Evolutionary conservation across 495 filamentous ascomycete species (phyloP).

Genomic region (Hypoxylon fragiforme): DNA sequence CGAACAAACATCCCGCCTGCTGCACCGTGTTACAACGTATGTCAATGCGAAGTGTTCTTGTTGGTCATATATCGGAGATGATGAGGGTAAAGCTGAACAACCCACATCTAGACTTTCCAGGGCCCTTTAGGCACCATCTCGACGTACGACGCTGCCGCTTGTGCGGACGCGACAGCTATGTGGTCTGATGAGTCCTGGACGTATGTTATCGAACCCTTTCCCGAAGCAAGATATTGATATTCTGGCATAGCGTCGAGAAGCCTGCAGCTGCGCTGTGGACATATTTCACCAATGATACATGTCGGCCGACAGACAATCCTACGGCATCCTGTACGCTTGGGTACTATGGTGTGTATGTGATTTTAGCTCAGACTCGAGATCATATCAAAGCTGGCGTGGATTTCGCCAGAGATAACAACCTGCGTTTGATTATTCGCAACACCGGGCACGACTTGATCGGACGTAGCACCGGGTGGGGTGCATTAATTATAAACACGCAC

Average conservation of each 20-base stretch:
- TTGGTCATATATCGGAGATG: background rate
- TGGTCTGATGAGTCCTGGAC: constrained; percentile 44
- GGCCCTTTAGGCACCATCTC: constrained; percentile 44
- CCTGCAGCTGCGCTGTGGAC: constrained; percentile 50
- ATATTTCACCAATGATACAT: constrained; percentile 53
- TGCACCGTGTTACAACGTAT: constrained; percentile 45
- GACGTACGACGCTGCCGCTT: constrained; percentile 45
- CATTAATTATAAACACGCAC: constrained; percentile 67
- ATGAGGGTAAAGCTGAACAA: constrained; percentile 1
- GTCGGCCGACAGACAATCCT: constrained; percentile 54
- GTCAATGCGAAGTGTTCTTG: background rate
- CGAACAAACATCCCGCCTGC: constrained; percentile 43
- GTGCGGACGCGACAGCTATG: constrained; percentile 38
- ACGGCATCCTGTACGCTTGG: constrained; percentile 58
- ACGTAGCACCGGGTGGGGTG: constrained; percentile 60
- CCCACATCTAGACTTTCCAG: constrained; percentile 32
- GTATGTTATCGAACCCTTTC: constrained; percentile 29
- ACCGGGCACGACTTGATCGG: constrained; percentile 65
- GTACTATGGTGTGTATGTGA: constrained; percentile 59
- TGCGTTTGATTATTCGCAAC: constrained; percentile 67
- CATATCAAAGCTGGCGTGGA: constrained; percentile 56
- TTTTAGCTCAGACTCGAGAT: constrained; percentile 47
- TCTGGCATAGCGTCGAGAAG: constrained; percentile 37
- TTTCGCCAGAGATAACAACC: constrained; percentile 58
- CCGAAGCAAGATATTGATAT: constrained; percentile 5